phyloP scores from a whole-genome alignment of 73 alveolate species.

The Stentor coeruleus region DNA sequence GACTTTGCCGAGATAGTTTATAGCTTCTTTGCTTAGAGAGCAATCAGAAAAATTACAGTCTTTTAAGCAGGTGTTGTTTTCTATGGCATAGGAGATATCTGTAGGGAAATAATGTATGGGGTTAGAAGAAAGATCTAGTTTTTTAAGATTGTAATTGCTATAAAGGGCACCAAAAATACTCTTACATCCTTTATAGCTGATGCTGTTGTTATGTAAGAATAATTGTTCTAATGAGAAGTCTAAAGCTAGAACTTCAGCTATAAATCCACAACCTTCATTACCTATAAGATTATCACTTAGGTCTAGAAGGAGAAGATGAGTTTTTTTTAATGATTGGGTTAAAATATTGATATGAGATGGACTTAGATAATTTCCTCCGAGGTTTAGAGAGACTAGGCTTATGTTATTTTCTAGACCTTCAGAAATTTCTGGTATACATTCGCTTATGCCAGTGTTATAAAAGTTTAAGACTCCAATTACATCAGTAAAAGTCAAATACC shows the following conservation, averaged over 20 bases:
- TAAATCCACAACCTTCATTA: not conserved
- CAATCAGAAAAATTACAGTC: not conserved
- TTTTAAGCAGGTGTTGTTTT: not conserved
- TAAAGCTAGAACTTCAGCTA: not conserved
- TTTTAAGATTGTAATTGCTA: conserved; percentile 15
- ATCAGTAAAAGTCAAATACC: conserved; percentile 24
- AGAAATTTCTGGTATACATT: conserved; percentile 30
- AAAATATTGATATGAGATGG: not conserved
- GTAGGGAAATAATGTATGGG: not conserved
- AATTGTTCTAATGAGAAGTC: conserved; percentile 1
- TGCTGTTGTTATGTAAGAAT: conserved; percentile 29
- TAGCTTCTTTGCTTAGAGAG: not conserved
- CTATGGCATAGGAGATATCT: not conserved
- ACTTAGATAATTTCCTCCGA: not conserved
- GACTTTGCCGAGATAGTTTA: not conserved
- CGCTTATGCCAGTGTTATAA: conserved; percentile 27
- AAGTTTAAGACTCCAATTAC: conserved; percentile 31
- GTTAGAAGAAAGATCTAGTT: conserved; percentile 13
- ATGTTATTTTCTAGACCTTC: not conserved
- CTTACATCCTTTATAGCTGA: conserved; percentile 25
- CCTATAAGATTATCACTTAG: conserved; percentile 6
- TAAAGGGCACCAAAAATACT: not conserved
- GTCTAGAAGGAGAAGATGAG: not conserved
- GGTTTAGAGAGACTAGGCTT: not conserved
- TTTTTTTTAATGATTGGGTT: not conserved